Evolutionary conservation across 2,329 filamentous ascomycete genomes (phyloP), one percentile per base, ranked within the genome.

Genomic region (Beauveria varroae): DNA sequence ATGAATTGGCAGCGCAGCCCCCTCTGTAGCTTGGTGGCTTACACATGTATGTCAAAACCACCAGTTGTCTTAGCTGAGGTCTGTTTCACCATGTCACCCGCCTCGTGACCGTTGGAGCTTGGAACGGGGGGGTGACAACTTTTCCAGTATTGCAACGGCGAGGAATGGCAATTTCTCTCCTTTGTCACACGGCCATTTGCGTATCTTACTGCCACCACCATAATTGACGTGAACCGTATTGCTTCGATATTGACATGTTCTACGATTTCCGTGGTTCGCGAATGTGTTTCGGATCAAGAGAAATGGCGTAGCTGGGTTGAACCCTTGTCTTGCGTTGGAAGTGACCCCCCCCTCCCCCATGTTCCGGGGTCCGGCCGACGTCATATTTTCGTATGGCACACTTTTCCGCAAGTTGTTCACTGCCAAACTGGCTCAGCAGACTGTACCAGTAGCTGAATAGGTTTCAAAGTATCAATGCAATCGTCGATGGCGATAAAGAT

Each of bases 81-180:
- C 18, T 57, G 44, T 57, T 57, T 57, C 55, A 57, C 55, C 16
- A 41, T 46, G 55, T 44, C 55, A 57, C 55, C 43, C 20, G 43
- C 55, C 55, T 57, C 55, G 55, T 57, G 44, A 57, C 55, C 18
- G 44, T 41, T 28, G 7, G 26, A n/a, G 9, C 24, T 44, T 46
- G 40, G 28, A 44, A 20, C 18, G 8, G 1, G 28, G 7, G 28
- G 55, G 41, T 50, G 20, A n/a, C 44, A 41, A 22, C 16, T 20
- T 20, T 4, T 30, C n/a, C 28, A 40, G 9, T 44, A 2, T 7
- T 14, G 20, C 18, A 46, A 26, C 9, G 30, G 8, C 20, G 28
- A 49, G n/a, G 14, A 40, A 40, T 26, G 28, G 12, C 26, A 18
- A 57, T 50, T 50, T 34, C 30, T 1, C 8, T 37, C 7, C 28